Evolutionary conservation across 257 asterid genomes (phyloP).

Genomic region (Solanum stenotomum): DNA sequence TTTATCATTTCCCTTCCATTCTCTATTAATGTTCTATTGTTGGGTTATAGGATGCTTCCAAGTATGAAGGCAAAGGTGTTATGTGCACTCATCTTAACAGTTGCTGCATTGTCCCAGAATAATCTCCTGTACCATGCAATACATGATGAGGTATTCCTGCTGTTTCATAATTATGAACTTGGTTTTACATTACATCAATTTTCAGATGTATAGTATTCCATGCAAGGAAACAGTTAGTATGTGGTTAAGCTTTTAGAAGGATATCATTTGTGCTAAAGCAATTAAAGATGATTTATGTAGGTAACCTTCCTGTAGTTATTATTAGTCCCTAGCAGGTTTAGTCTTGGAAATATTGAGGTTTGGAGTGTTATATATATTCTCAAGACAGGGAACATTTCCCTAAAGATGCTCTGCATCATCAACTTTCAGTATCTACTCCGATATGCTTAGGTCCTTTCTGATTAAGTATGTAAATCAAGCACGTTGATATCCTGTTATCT

Average conservation of each 20-base stretch:
- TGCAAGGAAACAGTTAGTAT: background rate
- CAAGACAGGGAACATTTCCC: background rate
- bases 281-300: background rate
- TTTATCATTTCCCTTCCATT: background rate
- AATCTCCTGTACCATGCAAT: conserved; percentile 26
- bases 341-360: background rate
- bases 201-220: background rate
- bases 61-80: conserved; percentile 43
- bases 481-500: background rate
- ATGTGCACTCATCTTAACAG: conserved; percentile 39
- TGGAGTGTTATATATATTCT: background rate
- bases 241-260: background rate
- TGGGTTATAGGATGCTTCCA: conserved; percentile 48
- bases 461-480: background rate
- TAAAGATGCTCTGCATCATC: background rate
- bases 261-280: background rate
- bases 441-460: background rate
- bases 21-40: conserved; percentile 15
- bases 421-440: background rate
- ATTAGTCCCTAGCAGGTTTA: background rate
- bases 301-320: background rate
- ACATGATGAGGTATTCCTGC: conserved; percentile 39
- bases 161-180: background rate
- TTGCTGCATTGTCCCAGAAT: conserved; percentile 51
- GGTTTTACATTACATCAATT: background rate